These are phyloP conservation scores for Hanseniaspora occidentalis DNA, from an alignment of 805 yeast species.

Conservation along the genomic window DNA sequence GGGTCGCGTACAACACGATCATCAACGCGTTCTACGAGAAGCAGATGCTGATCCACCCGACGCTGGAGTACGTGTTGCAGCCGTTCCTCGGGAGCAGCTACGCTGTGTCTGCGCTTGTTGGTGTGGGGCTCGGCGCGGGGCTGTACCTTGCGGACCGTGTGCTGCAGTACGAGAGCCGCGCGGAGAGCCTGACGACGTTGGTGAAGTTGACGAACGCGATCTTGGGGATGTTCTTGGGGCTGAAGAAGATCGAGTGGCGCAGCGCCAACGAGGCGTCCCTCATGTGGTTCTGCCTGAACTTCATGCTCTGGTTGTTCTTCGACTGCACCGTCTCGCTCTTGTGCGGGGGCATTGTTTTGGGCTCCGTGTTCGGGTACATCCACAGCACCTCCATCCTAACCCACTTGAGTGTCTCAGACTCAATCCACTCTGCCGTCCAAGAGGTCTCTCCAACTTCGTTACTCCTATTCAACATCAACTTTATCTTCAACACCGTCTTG, in stretches of 20 bases:
- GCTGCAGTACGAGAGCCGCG: constrained; percentile 8
- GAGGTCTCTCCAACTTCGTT: neutral
- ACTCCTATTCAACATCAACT: constrained; percentile 6
- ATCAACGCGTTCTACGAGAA: neutral
- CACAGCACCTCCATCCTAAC: too few species aligned
- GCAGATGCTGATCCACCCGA: neutral
- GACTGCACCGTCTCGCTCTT: constrained; percentile 49
- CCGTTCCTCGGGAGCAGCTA: neutral
- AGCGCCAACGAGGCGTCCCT: constrained; percentile 51
- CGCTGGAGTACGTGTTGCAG: neutral
- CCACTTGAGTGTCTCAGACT: too few species aligned
- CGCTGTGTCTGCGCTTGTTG: neutral
- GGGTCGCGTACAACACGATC: neutral
- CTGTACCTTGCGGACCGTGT: constrained; percentile 5
- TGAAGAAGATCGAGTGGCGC: constrained; percentile 58
- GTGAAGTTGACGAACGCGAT: constrained; percentile 42
- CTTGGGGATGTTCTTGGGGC: constrained; percentile 59
- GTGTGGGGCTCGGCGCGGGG: neutral
- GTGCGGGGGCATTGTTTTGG: constrained; percentile 22
- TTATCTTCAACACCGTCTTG: constrained; percentile 37
- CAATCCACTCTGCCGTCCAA: neutral
- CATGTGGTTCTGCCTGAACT: constrained; percentile 50
- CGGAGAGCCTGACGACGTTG: constrained; percentile 10
- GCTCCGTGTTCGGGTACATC: constrained; percentile 10
- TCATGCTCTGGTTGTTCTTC: constrained; percentile 53